These are phyloP conservation scores for Smithsoniella earleae DNA, from an alignment of 163 green algal genomes.

Conservation along the genomic window DNA sequence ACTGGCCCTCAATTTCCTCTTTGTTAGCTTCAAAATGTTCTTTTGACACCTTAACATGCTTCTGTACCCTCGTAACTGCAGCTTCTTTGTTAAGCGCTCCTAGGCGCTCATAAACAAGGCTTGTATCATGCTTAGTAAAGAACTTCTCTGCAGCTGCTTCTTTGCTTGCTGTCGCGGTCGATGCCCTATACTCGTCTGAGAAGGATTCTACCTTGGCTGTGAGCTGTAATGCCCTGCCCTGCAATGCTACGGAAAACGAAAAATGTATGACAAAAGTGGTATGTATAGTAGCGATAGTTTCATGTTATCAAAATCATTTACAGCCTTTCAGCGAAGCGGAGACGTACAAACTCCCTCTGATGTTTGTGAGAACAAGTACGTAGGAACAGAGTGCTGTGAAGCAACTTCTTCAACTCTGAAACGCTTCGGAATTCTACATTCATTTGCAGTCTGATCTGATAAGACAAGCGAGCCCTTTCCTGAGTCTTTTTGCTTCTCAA, in stretches of 20 bases:
- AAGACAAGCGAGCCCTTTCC: no score
- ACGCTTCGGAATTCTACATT: constrained; percentile 10
- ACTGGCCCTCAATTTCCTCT: constrained; percentile 30
- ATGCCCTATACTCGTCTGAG: constrained; percentile 2
- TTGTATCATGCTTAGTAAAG: constrained; percentile 20
- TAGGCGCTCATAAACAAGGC: constrained; percentile 3
- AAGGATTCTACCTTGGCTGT: constrained; percentile 16
- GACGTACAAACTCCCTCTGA: background rate
- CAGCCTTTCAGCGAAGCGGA: background rate
- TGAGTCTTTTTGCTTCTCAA: background rate
- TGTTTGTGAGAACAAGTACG: background rate
- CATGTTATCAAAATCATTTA: background rate
- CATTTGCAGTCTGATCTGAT: no score
- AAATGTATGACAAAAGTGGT: background rate
- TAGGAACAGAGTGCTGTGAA: background rate
- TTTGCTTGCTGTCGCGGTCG: constrained; percentile 21
- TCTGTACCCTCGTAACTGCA: constrained; percentile 4
- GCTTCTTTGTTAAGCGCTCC: background rate
- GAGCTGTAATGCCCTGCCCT: background rate
- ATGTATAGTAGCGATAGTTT: background rate
- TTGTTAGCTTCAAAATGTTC: constrained; percentile 7
- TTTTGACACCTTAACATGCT: background rate
- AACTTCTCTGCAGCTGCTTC: constrained; percentile 17
- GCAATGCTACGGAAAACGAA: background rate
- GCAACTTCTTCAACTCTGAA: constrained; percentile 10